phyloP scores from a whole-genome alignment of 495 filamentous ascomycete species.

The Tuber magnatum region DNA sequence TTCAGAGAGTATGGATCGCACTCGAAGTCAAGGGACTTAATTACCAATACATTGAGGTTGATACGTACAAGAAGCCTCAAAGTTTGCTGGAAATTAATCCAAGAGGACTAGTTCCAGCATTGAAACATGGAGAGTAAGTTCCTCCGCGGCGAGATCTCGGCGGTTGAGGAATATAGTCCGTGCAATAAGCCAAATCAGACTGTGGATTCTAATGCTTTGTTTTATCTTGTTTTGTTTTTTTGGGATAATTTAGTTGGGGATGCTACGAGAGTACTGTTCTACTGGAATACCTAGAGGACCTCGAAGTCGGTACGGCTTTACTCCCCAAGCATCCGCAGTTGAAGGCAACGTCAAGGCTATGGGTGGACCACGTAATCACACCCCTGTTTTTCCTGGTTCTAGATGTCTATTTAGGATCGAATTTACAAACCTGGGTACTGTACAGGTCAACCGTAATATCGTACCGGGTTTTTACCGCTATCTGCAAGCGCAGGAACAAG shows the following conservation, averaged over 20 bases:
- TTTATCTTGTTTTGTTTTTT: not conserved
- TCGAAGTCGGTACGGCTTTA: slow-evolving; percentile 54
- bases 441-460: slow-evolving; percentile 74
- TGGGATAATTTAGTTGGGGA: slow-evolving; percentile 52
- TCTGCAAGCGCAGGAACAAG: slow-evolving; percentile 61
- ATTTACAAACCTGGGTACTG: slow-evolving; percentile 19
- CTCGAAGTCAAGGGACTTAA: slow-evolving; percentile 74
- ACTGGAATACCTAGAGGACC: slow-evolving; percentile 90
- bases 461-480: slow-evolving; percentile 75
- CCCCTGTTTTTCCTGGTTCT: slow-evolving; percentile 5
- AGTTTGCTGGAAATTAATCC: slow-evolving; percentile 77
- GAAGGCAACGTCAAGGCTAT: slow-evolving; percentile 72
- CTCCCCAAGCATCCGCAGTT: slow-evolving; percentile 60
- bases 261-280: slow-evolving; percentile 81
- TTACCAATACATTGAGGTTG: slow-evolving; percentile 89
- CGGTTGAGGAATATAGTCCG: not conserved
- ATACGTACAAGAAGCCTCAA: slow-evolving; percentile 76
- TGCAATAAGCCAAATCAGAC: slow-evolving; percentile 14
- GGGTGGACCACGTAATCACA: slow-evolving; percentile 69
- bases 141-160: not conserved
- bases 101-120: slow-evolving; percentile 75
- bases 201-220: not conserved
- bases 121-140: slow-evolving; percentile 61
- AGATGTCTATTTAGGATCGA: slow-evolving; percentile 6
- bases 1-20: slow-evolving; percentile 92